Evolutionary conservation across 306 rosid species (phyloP).

Genomic region (Lagenaria siceraria): DNA sequence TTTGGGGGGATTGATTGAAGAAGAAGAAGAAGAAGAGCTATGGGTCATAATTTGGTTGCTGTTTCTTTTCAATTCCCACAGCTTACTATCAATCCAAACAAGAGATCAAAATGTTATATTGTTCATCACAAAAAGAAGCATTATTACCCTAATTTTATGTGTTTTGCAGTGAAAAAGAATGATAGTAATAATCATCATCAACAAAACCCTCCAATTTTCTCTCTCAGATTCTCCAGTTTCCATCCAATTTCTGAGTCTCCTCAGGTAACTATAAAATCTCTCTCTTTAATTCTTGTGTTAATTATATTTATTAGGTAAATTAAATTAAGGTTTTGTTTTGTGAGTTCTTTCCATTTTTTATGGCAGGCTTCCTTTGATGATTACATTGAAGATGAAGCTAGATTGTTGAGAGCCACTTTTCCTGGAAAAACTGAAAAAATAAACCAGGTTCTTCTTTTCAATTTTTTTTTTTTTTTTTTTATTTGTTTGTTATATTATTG

Average conservation of each 20-base stretch:
- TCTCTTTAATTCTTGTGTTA: background rate
- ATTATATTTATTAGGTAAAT: background rate
- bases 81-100: background rate
- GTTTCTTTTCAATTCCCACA: background rate
- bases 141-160: background rate
- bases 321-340: background rate
- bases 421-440: background rate
- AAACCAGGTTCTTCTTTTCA: background rate
- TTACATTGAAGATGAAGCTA: background rate
- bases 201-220: background rate
- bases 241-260: background rate
- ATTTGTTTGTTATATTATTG: no score
- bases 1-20: background rate
- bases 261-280: background rate
- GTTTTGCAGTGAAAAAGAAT: background rate
- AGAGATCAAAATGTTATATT: no score
- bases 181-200: background rate
- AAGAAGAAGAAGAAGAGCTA: background rate
- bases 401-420: background rate
- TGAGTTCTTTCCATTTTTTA: background rate
- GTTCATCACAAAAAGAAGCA: background rate
- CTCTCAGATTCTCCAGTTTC: background rate
- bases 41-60: background rate
- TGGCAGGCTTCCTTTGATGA: slow-evolving; percentile 4
- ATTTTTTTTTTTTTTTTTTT: background rate